These are phyloP conservation scores for Magnolia kwangsiensis DNA, from an alignment of 164 flowering plant species.

Conservation along the genomic window DNA sequence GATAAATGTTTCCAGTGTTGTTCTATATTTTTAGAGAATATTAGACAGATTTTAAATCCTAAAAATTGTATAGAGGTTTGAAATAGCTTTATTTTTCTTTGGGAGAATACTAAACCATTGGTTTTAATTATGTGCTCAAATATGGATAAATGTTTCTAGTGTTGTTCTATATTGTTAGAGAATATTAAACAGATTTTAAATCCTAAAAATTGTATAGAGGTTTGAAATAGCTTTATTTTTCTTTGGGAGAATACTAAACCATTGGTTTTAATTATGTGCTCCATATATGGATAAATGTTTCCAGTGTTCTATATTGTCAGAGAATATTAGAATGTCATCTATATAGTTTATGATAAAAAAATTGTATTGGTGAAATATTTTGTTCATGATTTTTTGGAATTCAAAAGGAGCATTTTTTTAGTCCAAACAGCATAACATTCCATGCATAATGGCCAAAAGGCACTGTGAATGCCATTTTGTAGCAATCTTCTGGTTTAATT, in stretches of 20 bases:
- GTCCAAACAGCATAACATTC: not conserved
- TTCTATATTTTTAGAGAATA: too few species aligned
- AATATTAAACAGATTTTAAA: too few species aligned
- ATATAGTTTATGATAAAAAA: too few species aligned
- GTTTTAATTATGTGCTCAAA: too few species aligned
- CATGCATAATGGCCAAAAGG: not conserved
- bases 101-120: not conserved
- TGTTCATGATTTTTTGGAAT: too few species aligned
- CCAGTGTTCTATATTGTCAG: too few species aligned
- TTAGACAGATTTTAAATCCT: not conserved
- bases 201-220: not conserved
- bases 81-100: too few species aligned
- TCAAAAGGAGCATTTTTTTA: too few species aligned
- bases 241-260: not conserved
- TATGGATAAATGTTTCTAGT: too few species aligned
- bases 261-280: too few species aligned
- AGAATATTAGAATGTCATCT: not conserved
- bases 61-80: not conserved
- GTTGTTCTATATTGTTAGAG: not conserved
- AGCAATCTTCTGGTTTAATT: not conserved
- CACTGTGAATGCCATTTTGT: too few species aligned
- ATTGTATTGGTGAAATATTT: not conserved
- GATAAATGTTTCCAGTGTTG: not conserved
- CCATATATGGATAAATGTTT: too few species aligned
- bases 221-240: not conserved